phyloP scores from a whole-genome alignment of 176 grass and related monocot genomes.

The Canna indica region DNA sequence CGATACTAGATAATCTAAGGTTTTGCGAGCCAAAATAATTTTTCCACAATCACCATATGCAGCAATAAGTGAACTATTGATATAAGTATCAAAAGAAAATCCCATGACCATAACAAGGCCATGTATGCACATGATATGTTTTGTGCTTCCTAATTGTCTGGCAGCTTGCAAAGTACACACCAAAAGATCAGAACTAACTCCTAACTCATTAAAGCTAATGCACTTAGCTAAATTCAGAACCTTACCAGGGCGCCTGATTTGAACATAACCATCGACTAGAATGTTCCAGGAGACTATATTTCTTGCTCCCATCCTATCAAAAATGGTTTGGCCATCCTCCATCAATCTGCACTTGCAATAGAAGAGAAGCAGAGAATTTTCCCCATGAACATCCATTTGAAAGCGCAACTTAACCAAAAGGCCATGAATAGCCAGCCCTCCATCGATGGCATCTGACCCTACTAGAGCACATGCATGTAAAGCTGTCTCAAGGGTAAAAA shows the following conservation, averaged over 20 bases:
- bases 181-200: constrained; percentile 15
- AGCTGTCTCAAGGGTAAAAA: not conserved
- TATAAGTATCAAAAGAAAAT: constrained; percentile 10
- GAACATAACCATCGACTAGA: constrained; percentile 18
- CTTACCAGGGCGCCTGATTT: constrained; percentile 1
- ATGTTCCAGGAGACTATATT: constrained; percentile 23
- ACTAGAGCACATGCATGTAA: constrained; percentile 15
- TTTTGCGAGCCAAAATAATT: constrained; percentile 6
- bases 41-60: constrained; percentile 14
- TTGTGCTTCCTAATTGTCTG: not conserved
- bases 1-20: constrained; percentile 1
- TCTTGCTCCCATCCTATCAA: constrained; percentile 12
- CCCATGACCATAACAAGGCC: constrained; percentile 19
- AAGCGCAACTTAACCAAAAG: constrained; percentile 3
- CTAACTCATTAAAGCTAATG: not conserved
- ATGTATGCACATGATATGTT: constrained; percentile 11
- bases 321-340: not conserved
- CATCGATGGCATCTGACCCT: constrained; percentile 2
- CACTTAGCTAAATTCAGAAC: constrained; percentile 1
- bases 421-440: constrained; percentile 3
- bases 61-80: constrained; percentile 13
- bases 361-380: constrained; percentile 16
- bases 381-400: constrained; percentile 6
- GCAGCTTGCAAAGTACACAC: constrained; percentile 14
- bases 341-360: constrained; percentile 18